These are phyloP conservation scores for Alternaria metachromatica DNA, from an alignment of 2,329 filamentous ascomycete genomes.

Conservation along the genomic window DNA sequence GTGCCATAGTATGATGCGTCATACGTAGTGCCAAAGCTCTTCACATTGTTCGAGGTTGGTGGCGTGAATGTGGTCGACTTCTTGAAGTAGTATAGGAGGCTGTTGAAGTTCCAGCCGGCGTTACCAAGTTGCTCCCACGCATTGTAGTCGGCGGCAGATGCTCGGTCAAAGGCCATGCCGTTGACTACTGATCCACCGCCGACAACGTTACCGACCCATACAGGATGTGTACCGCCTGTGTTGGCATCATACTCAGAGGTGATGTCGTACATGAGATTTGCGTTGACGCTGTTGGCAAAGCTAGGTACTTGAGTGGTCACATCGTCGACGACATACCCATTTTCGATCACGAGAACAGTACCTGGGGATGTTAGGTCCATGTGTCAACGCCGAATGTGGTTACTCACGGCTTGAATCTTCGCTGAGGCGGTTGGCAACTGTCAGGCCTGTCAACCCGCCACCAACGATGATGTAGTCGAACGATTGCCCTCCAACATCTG, in stretches of 20 bases:
- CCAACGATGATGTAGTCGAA: conserved; percentile 45
- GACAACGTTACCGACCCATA: conserved; percentile 36
- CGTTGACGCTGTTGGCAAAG: conserved; percentile 32
- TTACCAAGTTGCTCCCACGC: conserved; percentile 66
- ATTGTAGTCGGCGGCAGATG: conserved; percentile 52
- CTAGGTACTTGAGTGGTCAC: conserved; percentile 29
- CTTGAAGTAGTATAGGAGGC: conserved; percentile 40
- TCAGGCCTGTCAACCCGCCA: conserved; percentile 39
- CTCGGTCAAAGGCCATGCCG: conserved; percentile 50
- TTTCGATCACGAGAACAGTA: conserved; percentile 38
- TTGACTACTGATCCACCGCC: conserved; percentile 50
- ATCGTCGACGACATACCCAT: conserved; percentile 32
- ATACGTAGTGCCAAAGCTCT: conserved; percentile 33
- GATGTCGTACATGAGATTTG: conserved; percentile 32
- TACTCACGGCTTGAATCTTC: conserved; percentile 31
- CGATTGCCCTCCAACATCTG: conserved; percentile 23
- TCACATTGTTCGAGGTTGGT: conserved; percentile 9
- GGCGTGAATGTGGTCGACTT: conserved; percentile 38
- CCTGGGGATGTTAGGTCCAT: conserved; percentile 16
- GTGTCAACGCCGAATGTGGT: background rate
- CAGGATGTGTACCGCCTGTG: conserved; percentile 19
- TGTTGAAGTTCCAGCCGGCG: conserved; percentile 50
- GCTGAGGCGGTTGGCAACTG: conserved; percentile 41
- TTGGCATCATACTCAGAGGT: conserved; percentile 28
- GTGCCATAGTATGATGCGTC: conserved; percentile 34